Evolutionary conservation across 2,329 filamentous ascomycete genomes (phyloP).

Genomic region (Mariannaea elegans): DNA sequence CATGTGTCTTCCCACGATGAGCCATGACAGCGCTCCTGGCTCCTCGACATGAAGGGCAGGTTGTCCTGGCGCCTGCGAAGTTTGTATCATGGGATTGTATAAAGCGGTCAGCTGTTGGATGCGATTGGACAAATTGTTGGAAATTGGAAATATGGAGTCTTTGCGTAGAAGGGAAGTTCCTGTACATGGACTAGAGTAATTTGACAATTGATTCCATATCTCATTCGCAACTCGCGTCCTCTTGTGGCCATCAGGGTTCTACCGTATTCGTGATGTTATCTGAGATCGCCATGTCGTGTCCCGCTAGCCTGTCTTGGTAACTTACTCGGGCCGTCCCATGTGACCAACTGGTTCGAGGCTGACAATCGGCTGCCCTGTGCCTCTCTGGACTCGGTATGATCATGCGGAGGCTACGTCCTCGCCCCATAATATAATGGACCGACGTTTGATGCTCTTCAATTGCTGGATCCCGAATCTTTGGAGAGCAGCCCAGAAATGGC

Average conservation of each 20-base stretch:
- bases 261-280: slow-evolving; percentile 5
- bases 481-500: no score
- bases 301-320: slow-evolving; percentile 11
- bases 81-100: slow-evolving; percentile 41
- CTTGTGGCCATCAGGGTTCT: slow-evolving; percentile 24
- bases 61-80: slow-evolving; percentile 34
- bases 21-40: slow-evolving; percentile 28
- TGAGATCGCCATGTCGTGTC: not conserved
- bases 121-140: slow-evolving; percentile 46
- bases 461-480: no score
- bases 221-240: slow-evolving; percentile 7
- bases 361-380: no score
- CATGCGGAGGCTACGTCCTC: not conserved
- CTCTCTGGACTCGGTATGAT: no score
- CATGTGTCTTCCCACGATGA: slow-evolving; percentile 35
- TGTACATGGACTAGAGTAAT: slow-evolving; percentile 53
- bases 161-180: slow-evolving; percentile 53
- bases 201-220: slow-evolving; percentile 43
- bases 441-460: no score
- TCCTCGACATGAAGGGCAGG: slow-evolving; percentile 26
- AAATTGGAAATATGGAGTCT: slow-evolving; percentile 49
- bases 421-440: no score
- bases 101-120: slow-evolving; percentile 34
- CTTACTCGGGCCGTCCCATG: not conserved
- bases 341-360: not conserved